Conservation (phyloP, 306 rosid genomes). For the Fagus crenata region DNA sequence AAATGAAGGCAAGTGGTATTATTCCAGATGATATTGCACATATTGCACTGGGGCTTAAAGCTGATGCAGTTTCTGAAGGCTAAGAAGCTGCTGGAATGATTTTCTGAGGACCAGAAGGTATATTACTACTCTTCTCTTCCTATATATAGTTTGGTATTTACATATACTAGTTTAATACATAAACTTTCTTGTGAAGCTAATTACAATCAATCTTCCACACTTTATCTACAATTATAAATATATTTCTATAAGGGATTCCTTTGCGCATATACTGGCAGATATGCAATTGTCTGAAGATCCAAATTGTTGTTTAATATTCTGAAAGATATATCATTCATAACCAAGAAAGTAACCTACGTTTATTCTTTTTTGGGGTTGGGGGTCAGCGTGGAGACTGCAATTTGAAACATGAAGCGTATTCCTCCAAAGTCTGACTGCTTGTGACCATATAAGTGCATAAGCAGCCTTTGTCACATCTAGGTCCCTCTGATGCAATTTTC, state of each 20-base stretch:
- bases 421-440: not conserved
- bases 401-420: not conserved
- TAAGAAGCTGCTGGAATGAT: slow-evolving; percentile 31
- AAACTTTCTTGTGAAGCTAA: not conserved
- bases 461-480: too few species aligned
- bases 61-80: slow-evolving; percentile 18
- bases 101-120: slow-evolving; percentile 37
- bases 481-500: too few species aligned
- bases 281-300: not conserved
- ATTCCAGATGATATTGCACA: slow-evolving; percentile 42
- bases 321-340: slow-evolving; percentile 1
- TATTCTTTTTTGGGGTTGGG: not conserved
- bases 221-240: not conserved
- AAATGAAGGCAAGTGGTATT: slow-evolving; percentile 47
- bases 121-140: slow-evolving; percentile 16
- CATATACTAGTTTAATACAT: slow-evolving; percentile 13
- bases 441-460: too few species aligned
- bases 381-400: not conserved
- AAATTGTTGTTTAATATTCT: not conserved
- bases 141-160: slow-evolving; percentile 11
- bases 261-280: not conserved
- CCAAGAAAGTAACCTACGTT: not conserved
- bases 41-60: slow-evolving; percentile 25
- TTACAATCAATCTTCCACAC: not conserved
- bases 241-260: not conserved